phyloP scores from a whole-genome alignment of 2,329 filamentous ascomycete species.

The Trichophyton schoenleinii region DNA sequence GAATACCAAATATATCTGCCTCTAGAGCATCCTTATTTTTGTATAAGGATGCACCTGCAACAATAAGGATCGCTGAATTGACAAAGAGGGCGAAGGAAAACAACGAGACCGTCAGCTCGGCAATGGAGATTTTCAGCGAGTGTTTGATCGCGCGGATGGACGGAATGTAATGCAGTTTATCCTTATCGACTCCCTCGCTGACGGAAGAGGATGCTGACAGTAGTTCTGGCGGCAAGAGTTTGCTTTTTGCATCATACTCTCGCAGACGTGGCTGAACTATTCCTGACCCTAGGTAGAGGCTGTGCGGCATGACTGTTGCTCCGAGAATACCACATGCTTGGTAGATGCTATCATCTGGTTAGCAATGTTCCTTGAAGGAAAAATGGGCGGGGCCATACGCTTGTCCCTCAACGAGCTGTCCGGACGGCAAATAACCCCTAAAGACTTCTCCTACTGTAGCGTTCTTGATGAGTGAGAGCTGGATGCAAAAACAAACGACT shows the following conservation, averaged over 20 bases:
- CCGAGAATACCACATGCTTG: constrained; percentile 43
- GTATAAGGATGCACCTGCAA: constrained; percentile 59
- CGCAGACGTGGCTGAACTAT: constrained; percentile 43
- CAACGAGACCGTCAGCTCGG: constrained; percentile 58
- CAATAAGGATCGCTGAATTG: constrained; percentile 70
- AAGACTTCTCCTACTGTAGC: constrained; percentile 42
- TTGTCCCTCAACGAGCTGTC: constrained; percentile 39
- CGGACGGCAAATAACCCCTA: constrained; percentile 42
- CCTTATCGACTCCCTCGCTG: constrained; percentile 34
- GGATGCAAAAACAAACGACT: constrained; percentile 45
- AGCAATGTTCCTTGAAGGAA: constrained; percentile 6
- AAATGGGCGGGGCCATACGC: constrained; percentile 28
- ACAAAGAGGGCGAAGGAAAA: constrained; percentile 78
- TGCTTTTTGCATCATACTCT: constrained; percentile 34
- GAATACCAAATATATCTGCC: constrained; percentile 74
- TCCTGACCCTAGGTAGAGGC: constrained; percentile 44
- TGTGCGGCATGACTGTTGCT: constrained; percentile 49
- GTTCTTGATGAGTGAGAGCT: constrained; percentile 41
- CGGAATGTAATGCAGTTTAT: constrained; percentile 48
- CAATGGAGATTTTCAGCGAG: constrained; percentile 60
- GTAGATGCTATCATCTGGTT: constrained; percentile 32
- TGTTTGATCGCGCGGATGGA: constrained; percentile 59
- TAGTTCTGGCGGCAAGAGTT: constrained; percentile 19
- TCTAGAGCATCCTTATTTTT: constrained; percentile 46
- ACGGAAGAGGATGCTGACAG: constrained; percentile 17